Base-by-base conservation (phyloP, 2,329 filamentous ascomycete species). In the Fusarium sp. region DNA sequence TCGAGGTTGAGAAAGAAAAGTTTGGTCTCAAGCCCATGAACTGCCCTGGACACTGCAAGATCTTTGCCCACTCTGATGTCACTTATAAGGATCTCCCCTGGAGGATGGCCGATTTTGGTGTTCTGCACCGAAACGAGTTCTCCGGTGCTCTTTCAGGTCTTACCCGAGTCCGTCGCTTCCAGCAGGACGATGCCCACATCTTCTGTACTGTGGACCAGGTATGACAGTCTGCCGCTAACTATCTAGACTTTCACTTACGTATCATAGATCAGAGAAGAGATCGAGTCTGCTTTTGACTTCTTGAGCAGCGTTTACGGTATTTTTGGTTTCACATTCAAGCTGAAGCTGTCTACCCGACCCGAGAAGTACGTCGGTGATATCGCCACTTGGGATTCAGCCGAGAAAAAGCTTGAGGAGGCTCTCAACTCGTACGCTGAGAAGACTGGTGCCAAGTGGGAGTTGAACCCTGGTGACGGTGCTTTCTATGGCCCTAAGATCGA, bases 401-500 rank as follows among this genome's bases (percentile, higher is more conserved):
- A 99, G 80, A 85, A 83, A 17, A 93, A 91, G 77, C 85, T 99
- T 49, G 90, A 89, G 75, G 85, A 90, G 63, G 93, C 94, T 18
- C 85, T 99, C 47, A 87, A 96, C 69, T 86, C 90, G 66, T 98
- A 97, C 79, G 85, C 88, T 57, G 81, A 80, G 20, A 78, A 79
- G 57, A 79, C 79, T 35, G 87, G 90, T 62, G 85, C 89, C 33
- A 84, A 89, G 67, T 99, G 96, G 96, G 91, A 93, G 78, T 84
- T 97, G 50, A 97, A 98, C 80, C 91, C 93, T 62, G 96, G 95
- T 58, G 96, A 99, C 74, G 96, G 96, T 76, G 96, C 96, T 52
- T 99, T 98, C 82, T 99, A 99, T 79, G 96, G 96, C 3, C 96
- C 96, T 50, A 99, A 99, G 87, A 97, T 98, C 73, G 96, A 99